Base-by-base conservation (phyloP, 2,329 filamentous ascomycete genomes). In the Beauveria bassiana region DNA sequence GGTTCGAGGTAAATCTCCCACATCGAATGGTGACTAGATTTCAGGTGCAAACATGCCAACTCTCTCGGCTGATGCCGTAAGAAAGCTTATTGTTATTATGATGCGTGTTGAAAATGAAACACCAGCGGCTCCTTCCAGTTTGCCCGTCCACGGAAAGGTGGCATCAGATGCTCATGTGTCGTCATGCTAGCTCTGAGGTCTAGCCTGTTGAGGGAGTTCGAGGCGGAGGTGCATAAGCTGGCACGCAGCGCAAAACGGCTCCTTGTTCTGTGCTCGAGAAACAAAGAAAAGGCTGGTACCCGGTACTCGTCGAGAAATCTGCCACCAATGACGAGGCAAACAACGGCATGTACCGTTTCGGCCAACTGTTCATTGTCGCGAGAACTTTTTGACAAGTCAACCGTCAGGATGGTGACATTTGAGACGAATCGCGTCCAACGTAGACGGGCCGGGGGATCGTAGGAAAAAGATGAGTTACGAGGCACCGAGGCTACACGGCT, bases 101-200 rank as follows among this genome's bases (percentile, higher is more conserved):
- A 14, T 26, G 6, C 2, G 52, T 54, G 12, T 31, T 20, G 54
- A 40, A 14, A 38, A 26, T 28, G 22, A 49, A 57, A 57, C 43
- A 40, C 43, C 28, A 49, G 54, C 45, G 31, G n/a, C 34, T 31
- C 54, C n/a, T 9, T 16, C 26, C 54, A 24, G 3, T 3, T 53
- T 40, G 20, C 12, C 20, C 22, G 43, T 28, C 2, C 5, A 20
- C 9, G 4, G 18, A 40, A 28, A 16, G 28, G 10, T 45, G 24
- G 34, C 24, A 45, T 60, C 57, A 60, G 49, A 60, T 60, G 57
- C 38, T 53, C 57, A 60, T 53, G 40, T 60, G 57, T 60, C 57
- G 57, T 60, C 57, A 59, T 60, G 9, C n/a, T 53, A 16, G 24
- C 31, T 18, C 14, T 12, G 5, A 43, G 5, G 57, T 12, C 38